Evolutionary conservation across 345 rosid species (phyloP), one percentile per base, ranked within the genome.

Genomic region (Salix koriyanagi): DNA sequence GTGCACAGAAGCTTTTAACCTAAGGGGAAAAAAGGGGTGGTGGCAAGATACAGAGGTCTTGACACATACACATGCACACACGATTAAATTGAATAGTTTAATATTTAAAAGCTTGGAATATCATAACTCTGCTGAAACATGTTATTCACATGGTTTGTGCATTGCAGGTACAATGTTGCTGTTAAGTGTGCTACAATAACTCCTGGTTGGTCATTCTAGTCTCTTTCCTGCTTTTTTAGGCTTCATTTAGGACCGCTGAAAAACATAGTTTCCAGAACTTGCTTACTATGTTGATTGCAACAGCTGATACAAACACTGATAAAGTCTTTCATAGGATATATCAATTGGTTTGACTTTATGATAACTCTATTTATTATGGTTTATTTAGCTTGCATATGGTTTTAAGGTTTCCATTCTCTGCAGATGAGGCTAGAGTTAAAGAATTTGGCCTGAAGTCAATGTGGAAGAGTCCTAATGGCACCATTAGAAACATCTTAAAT

Each of bases 401-500:
- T 74, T 41, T 65, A 3, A 46, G 50, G 15, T 26, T 77, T 25
- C 41, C 39, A n/a, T 82, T 48, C 64, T 67, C 52, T 89, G 87
- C 88, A 96, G 99, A 96, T 86, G 98, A 96, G 86, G 83, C 90
- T 39, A 89, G 99, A 90, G 94, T 96, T 75, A 93, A 93, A 80
- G 99, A 96, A 83, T 96, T 93, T 85, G 91, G 90, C 80, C 82
- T 96, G 83, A 91, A 90, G 78, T 83, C 92, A 66, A 92, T 93
- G 98, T 92, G 97, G 97, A 91, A 93, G 86, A 96, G 97, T 84
- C 99, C 99, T 50, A 96, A 96, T 85, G 99, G 99, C 82, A 93
- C 99, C 23, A 96, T 96, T 80, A 90, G 98, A 78, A 96, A 96
- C 91, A 96, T 96, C 76, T 83, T 96, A 85, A 84, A 96, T 71